Percentiles rank a stretch among this genome's conserved stretches.
Conservation (phyloP, 2,329 filamentous ascomycete genomes). For the Ophiobolus disseminans region DNA sequence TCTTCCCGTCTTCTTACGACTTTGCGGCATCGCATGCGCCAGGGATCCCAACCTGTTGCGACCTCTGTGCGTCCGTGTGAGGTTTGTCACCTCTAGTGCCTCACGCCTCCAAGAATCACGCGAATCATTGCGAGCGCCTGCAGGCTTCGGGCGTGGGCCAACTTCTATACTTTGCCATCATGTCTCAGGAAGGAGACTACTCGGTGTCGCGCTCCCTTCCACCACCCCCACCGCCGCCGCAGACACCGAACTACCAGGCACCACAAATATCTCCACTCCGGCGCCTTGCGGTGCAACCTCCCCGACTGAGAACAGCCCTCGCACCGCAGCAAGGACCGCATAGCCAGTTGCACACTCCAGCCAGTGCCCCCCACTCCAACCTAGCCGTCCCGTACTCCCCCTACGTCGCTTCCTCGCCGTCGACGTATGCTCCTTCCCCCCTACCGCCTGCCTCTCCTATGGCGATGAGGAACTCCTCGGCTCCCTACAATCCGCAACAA, state of each 20-base stretch:
- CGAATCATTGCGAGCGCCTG: slow-evolving; percentile 40
- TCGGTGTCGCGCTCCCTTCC: slow-evolving; percentile 24
- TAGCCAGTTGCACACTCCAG: slow-evolving; percentile 46
- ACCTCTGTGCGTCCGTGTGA: slow-evolving; percentile 19
- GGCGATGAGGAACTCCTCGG: slow-evolving; percentile 44
- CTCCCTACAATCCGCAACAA: slow-evolving; percentile 59
- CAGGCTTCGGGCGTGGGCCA: slow-evolving; percentile 34
- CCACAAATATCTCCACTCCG: slow-evolving; percentile 40
- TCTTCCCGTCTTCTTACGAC: slow-evolving; percentile 19
- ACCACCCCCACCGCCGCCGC: slow-evolving; percentile 28
- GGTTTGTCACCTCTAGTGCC: slow-evolving; percentile 22
- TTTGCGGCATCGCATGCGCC: slow-evolving; percentile 15
- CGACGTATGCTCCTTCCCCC: slow-evolving; percentile 43
- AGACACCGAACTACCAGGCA: slow-evolving; percentile 18
- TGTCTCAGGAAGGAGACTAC: slow-evolving; percentile 35
- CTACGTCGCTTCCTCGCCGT: slow-evolving; percentile 39
- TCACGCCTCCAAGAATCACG: slow-evolving; percentile 11
- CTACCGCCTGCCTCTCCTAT: slow-evolving; percentile 40
- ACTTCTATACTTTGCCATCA: slow-evolving; percentile 23
- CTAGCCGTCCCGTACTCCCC: slow-evolving; percentile 48
- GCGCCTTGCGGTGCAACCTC: slow-evolving; percentile 51
- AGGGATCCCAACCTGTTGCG: slow-evolving; percentile 10
- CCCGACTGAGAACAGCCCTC: slow-evolving; percentile 51
- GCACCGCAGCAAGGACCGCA: slow-evolving; percentile 44
- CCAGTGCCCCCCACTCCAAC: slow-evolving; percentile 47